These are phyloP conservation scores for Aurinia saxatilis DNA, from an alignment of 345 rosid species.

Conservation along the genomic window DNA sequence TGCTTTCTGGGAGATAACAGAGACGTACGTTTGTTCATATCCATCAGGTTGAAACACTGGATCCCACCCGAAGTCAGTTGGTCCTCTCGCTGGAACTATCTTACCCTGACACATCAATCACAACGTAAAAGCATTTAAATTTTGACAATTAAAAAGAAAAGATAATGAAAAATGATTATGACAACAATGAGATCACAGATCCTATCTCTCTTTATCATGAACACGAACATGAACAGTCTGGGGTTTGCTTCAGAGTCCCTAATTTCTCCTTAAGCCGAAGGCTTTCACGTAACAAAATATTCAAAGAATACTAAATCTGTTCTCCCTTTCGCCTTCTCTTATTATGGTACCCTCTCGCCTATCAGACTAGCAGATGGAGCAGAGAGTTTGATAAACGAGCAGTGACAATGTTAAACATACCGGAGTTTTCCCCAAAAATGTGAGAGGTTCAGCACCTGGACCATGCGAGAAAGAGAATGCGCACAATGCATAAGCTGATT, in stretches of 20 bases:
- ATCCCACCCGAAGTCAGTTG: conserved; percentile 94
- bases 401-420: conserved; percentile 31
- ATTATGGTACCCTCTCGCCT: too few relatives aligned
- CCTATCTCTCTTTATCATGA: too few relatives aligned
- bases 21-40: conserved; percentile 61
- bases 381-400: background rate
- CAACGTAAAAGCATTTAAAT: background rate
- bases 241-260: background rate
- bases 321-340: too few relatives aligned
- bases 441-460: conserved; percentile 63
- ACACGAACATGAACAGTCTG: too few relatives aligned
- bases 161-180: too few relatives aligned
- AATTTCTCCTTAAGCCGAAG: too few relatives aligned
- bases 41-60: conserved; percentile 92
- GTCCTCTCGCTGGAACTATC: conserved; percentile 85
- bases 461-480: conserved; percentile 78
- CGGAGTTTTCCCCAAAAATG: conserved; percentile 71
- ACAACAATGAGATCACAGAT: too few relatives aligned
- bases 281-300: too few relatives aligned
- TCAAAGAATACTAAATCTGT: too few relatives aligned
- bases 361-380: background rate
- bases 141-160: background rate
- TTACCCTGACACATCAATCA: conserved; percentile 60
- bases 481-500: conserved; percentile 88
- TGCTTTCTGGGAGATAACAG: background rate